Conservation (phyloP, 306 rosid genomes). For the Sechiopsis laciniata region DNA sequence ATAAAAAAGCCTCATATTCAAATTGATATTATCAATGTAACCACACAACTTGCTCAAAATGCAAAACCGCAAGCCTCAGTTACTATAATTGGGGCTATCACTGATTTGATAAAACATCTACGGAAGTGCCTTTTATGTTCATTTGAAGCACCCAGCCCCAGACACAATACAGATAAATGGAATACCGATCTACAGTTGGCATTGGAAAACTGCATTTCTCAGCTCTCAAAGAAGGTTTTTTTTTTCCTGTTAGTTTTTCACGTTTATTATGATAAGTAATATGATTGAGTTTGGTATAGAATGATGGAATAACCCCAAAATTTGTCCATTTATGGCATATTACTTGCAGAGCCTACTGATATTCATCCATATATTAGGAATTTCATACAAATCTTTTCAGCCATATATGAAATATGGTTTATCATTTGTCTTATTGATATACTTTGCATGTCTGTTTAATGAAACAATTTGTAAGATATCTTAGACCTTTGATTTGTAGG, state of each 20-base stretch:
- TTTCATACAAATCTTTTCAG: conserved; percentile 4
- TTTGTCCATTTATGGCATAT: background rate
- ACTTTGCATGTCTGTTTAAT: background rate
- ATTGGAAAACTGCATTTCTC: conserved; percentile 62
- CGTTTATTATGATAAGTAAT: conserved; percentile 19
- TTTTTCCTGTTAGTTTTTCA: background rate
- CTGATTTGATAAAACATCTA: conserved; percentile 72
- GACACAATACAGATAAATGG: conserved; percentile 41
- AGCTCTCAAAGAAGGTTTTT: conserved; percentile 65
- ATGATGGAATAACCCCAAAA: background rate
- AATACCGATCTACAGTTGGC: conserved; percentile 55
- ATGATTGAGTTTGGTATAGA: conserved; percentile 12
- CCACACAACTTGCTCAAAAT: conserved; percentile 58
- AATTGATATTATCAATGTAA: conserved; percentile 51
- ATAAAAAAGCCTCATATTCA: conserved; percentile 60
- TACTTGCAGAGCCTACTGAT: conserved; percentile 6
- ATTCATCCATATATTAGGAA: background rate
- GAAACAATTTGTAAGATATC: background rate
- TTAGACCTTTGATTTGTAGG: background rate
- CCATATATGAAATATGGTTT: conserved; percentile 7
- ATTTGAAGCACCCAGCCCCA: conserved; percentile 45
- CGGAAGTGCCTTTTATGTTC: conserved; percentile 65
- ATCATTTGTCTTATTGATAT: conserved; percentile 1
- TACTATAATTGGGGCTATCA: conserved; percentile 61
- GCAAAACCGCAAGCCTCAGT: conserved; percentile 59